phyloP scores from a whole-genome alignment of 2,329 filamentous ascomycete species.

The Pestalotiopsis sp. region DNA sequence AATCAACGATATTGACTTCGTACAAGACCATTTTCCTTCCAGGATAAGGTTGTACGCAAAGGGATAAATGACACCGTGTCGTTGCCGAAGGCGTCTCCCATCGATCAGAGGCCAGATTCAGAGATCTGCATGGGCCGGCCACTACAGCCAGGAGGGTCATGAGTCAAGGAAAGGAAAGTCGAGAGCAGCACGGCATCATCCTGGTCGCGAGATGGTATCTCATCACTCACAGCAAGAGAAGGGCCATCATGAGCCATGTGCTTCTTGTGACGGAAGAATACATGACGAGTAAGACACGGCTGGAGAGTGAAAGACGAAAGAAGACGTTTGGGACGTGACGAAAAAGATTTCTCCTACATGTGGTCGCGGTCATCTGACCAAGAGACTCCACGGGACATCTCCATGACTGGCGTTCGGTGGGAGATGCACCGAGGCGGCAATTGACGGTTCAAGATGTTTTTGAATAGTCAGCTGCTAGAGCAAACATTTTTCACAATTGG shows the following conservation, averaged over 20 bases:
- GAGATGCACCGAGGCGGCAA: neutral
- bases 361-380: conserved; percentile 2
- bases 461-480: neutral
- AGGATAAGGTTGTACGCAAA: neutral
- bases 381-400: neutral
- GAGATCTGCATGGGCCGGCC: neutral
- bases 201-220: neutral
- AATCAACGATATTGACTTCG: neutral
- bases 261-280: neutral
- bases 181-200: neutral
- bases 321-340: neutral
- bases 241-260: neutral
- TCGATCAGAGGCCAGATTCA: neutral
- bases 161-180: neutral
- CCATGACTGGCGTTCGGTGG: neutral
- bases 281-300: neutral
- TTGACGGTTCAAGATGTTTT: neutral
- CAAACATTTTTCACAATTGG: neutral
- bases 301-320: neutral
- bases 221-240: neutral
- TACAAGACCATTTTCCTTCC: neutral
- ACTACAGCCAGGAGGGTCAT: neutral
- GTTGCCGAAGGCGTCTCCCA: neutral
- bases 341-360: neutral
- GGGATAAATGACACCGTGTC: neutral